Evolutionary conservation across 192 early-diverging fungal genomes (phyloP), one percentile per base, ranked within the genome.

Genomic region (Lobosporangium transversale): DNA sequence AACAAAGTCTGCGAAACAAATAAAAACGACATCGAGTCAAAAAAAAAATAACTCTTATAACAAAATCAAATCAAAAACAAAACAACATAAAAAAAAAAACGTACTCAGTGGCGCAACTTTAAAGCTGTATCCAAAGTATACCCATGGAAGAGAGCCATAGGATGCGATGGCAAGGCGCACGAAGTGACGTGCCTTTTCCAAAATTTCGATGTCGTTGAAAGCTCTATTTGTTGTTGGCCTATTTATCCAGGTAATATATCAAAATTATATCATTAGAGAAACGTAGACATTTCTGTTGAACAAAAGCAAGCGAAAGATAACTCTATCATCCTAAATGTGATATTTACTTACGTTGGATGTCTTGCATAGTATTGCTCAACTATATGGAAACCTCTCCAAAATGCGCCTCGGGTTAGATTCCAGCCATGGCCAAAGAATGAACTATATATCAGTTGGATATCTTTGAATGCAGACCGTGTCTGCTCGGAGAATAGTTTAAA

Each of bases 371-470:
- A 78, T 53, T 78, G 57, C 45, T 81, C 74, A 11, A 81, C 68
- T 6, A 81, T 63, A 66, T 73, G 58, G 23, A 78, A 71, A 4
- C 73, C 74, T 26, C 65, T 65, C 64, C 68, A 78, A 23, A 81
- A 81, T 45, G 78, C 80, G 9, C 66, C 36, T n/a, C 66, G 64
- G 1, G 40, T 64, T 27, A 81, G 37, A 12, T 67, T 81, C 80
- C 80, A 81, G 0, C 80, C 80, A 58, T 78, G 68, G 7, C 66
- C 80, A 71, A 81, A 81, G 60, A 78, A 81, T 1, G 80, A 62
- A 32, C 70, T 66, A 21, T 81, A 81, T 20, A 81, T 66, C 29
- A 68, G 45, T 11, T 76, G 63, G 21, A 81, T 78, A 31, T 81
- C 80, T 40, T 78, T 78, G 49, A 81, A 78, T 1, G 80, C 80